Evolutionary conservation across 495 filamentous ascomycete genomes (phyloP).

Genomic region (Haplographium delicatum): DNA sequence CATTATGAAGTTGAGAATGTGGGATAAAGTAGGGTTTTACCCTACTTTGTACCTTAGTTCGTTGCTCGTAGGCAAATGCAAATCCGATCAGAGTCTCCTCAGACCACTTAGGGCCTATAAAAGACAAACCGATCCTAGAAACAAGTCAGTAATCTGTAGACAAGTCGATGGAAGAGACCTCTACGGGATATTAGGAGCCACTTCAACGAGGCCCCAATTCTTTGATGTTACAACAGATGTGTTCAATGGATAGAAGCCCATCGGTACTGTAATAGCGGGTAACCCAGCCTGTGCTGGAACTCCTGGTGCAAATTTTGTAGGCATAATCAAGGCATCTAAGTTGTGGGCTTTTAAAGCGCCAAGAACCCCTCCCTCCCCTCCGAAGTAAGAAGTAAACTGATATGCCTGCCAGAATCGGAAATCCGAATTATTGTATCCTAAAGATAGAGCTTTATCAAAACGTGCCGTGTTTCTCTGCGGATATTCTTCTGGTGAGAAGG

Average conservation of each 20-base stretch:
- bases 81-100: slow-evolving; percentile 54
- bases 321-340: slow-evolving; percentile 40
- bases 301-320: slow-evolving; percentile 27
- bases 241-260: slow-evolving; percentile 34
- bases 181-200: slow-evolving; percentile 27
- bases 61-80: slow-evolving; percentile 66
- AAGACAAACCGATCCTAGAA: slow-evolving; percentile 56
- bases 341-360: slow-evolving; percentile 31
- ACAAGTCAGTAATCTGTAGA: too few species aligned
- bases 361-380: slow-evolving; percentile 28
- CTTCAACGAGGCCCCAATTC: slow-evolving; percentile 16
- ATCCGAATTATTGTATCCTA: slow-evolving; percentile 35
- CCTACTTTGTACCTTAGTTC: slow-evolving; percentile 32
- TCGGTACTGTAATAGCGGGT: slow-evolving; percentile 38
- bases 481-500: slow-evolving; percentile 29
- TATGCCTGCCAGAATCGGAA: slow-evolving; percentile 37
- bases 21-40: slow-evolving; percentile 17
- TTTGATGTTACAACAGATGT: slow-evolving; percentile 11
- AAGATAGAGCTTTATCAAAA: slow-evolving; percentile 32
- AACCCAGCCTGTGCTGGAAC: slow-evolving; percentile 30
- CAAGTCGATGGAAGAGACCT: background rate
- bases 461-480: slow-evolving; percentile 29
- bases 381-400: slow-evolving; percentile 29
- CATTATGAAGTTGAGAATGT: slow-evolving; percentile 11
- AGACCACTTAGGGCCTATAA: slow-evolving; percentile 50